phyloP scores from a whole-genome alignment of 2,329 filamentous ascomycete genomes.

The Hypoxylon sp. region DNA sequence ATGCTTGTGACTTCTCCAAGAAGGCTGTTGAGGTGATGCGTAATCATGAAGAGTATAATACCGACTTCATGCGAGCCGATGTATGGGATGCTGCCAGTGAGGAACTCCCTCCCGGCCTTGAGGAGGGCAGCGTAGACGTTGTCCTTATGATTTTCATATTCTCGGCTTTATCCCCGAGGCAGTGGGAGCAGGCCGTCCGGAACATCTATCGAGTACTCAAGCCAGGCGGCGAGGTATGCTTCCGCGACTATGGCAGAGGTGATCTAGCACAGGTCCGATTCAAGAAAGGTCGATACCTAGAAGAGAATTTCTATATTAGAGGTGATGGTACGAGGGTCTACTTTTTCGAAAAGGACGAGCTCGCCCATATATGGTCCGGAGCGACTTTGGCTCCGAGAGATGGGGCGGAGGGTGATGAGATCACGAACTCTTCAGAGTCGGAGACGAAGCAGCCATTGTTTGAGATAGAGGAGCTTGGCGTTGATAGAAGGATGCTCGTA shows the following conservation, averaged over 20 bases:
- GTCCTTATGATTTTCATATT: constrained; percentile 98
- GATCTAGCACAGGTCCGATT: constrained; percentile 97
- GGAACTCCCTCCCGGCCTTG: constrained; percentile 79
- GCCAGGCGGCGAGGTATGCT: constrained; percentile 91
- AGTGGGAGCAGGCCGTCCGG: constrained; percentile 85
- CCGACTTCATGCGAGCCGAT: constrained; percentile 81
- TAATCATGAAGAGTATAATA: constrained; percentile 79
- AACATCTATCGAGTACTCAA: constrained; percentile 89
- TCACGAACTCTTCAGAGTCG: constrained; percentile 35
- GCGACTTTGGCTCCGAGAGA: constrained; percentile 42
- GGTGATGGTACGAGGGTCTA: constrained; percentile 97
- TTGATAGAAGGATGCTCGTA: constrained; percentile 90
- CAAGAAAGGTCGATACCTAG: constrained; percentile 92
- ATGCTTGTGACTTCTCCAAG: constrained; percentile 97
- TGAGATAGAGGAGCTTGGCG: constrained; percentile 80
- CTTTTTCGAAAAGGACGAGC: constrained; percentile 91
- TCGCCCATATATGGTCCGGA: constrained; percentile 80
- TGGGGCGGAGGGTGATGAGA: constrained; percentile 44
- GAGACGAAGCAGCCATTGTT: constrained; percentile 62
- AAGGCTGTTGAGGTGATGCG: constrained; percentile 95
- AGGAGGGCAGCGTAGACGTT: constrained; percentile 86
- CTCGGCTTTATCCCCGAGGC: constrained; percentile 84
- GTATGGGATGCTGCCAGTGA: constrained; percentile 91
- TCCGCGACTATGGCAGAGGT: constrained; percentile 95
- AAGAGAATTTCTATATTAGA: constrained; percentile 96